Evolutionary conservation across 2,329 filamentous ascomycete genomes (phyloP).

Genomic region (Coniochaeta ligniaria): DNA sequence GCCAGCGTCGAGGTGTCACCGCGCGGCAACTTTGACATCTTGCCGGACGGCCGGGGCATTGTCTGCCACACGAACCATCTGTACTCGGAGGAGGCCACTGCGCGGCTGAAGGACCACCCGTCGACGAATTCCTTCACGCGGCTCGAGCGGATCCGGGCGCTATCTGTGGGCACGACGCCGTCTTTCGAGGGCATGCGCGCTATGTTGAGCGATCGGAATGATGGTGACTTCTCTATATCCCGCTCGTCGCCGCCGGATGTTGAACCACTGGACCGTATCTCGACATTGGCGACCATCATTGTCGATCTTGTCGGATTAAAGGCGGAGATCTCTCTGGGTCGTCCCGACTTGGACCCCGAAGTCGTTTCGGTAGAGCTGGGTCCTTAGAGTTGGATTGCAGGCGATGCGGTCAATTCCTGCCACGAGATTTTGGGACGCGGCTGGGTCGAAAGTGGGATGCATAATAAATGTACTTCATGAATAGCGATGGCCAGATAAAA

Average conservation of each 20-base stretch:
- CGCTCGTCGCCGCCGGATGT: neutral
- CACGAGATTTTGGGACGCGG: too few species aligned
- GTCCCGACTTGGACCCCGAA: neutral
- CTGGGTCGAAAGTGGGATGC: too few species aligned
- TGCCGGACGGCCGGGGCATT: conserved; percentile 19
- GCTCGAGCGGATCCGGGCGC: neutral
- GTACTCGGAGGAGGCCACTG: neutral
- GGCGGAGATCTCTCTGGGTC: neutral
- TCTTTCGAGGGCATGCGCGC: neutral
- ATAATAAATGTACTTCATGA: too few species aligned
- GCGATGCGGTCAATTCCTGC: too few species aligned
- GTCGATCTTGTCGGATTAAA: neutral
- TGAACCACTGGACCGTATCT: neutral
- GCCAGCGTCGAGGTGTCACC: conserved; percentile 20
- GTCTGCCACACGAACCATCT: conserved; percentile 38
- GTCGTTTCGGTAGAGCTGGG: neutral
- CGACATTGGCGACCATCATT: neutral
- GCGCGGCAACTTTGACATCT: conserved; percentile 4
- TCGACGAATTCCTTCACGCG: neutral
- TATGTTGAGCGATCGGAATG: neutral
- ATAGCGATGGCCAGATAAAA: too few species aligned
- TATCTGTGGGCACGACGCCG: neutral
- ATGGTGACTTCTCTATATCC: neutral
- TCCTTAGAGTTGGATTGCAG: neutral
- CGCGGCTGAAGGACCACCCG: neutral